Base-by-base conservation (phyloP, 257 asterid species). In the Fraxinus pennsylvanica region DNA sequence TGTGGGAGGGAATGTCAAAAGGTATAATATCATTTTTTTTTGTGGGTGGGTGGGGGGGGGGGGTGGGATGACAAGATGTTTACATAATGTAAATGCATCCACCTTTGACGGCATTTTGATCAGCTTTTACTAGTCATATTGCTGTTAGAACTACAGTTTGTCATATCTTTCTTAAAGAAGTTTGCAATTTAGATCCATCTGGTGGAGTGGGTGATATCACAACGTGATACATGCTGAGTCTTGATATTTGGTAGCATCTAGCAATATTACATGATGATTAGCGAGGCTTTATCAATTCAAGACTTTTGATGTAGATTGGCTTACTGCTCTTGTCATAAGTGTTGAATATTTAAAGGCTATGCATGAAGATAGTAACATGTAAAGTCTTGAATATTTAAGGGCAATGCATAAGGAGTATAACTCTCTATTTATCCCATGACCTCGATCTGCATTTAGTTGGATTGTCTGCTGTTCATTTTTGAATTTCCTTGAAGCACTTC, bases 1-100 rank as follows among this genome's bases (percentile, higher is more conserved):
- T 95, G 99, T 89, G 94, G 97, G 75, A 84, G 80, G 76, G 89
- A 81, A 72, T 96, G 99, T 90, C 90, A 78, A 85, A 84, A 87
- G 97, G 98, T 93, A 57, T 76, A 14, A 8, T 22, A 47, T 67
- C 21, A 25, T 47, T 68, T 78, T 74, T 2, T 2, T 29, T 29
- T 29, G 1, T 29, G 1, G 0, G 38, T 35, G 36, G 36, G 36
- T 33, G 36, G 36, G 27, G 27, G 27, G 27, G 27, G 27, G 27
- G 27, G 27, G 27, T 25, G 27, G 7, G 6, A 35, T 35, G 7
- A 35, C 39, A 36, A 36, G 39, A 36, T 36, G 39, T 36, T 36
- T 5, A 36, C 6, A 36, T 36, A 36, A 36, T 38, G 43, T 10
- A 38, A 38, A 6, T 38, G 43, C 10, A 7, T 38, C 2, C 43